These are phyloP conservation scores for Pythium folliculosum DNA, from an alignment of 352 stramenopile species.

Conservation along the genomic window DNA sequence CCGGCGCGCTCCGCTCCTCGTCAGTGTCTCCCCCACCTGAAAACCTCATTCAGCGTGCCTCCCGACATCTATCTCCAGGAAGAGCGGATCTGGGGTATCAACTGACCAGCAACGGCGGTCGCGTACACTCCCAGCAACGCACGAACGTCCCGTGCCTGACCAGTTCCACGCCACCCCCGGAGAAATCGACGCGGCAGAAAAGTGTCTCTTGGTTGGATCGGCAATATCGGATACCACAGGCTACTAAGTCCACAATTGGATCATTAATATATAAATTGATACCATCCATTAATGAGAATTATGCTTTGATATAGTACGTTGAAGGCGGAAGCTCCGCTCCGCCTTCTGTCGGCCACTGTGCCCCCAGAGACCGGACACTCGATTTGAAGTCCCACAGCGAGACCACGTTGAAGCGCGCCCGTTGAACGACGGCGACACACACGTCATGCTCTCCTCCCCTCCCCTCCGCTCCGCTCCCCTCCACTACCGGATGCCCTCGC, in stretches of 20 bases:
- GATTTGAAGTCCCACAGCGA: slow-evolving; percentile 22
- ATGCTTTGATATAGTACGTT: not conserved
- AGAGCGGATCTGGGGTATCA: not conserved
- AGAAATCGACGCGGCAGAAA: not conserved
- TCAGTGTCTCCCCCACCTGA: no score
- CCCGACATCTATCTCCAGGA: not conserved
- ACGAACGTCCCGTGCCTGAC: not conserved
- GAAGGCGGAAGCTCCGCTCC: not conserved
- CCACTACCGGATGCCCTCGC: not conserved
- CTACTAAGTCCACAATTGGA: not conserved
- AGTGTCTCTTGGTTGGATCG: not conserved
- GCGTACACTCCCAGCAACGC: not conserved
- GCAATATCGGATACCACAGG: not conserved
- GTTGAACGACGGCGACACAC: not conserved
- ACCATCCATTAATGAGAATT: not conserved
- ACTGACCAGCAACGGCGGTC: not conserved
- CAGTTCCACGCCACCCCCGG: not conserved
- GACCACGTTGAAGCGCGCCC: not conserved
- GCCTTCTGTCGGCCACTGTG: not conserved
- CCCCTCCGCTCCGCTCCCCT: slow-evolving; percentile 3
- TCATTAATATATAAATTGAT: not conserved
- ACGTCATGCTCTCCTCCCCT: slow-evolving; percentile 1
- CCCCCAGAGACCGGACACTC: slow-evolving; percentile 15
- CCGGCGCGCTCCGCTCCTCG: no score
- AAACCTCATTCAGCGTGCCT: not conserved